These are phyloP conservation scores for Tuber magnatum DNA, from an alignment of 495 filamentous ascomycete species.

Conservation along the genomic window DNA sequence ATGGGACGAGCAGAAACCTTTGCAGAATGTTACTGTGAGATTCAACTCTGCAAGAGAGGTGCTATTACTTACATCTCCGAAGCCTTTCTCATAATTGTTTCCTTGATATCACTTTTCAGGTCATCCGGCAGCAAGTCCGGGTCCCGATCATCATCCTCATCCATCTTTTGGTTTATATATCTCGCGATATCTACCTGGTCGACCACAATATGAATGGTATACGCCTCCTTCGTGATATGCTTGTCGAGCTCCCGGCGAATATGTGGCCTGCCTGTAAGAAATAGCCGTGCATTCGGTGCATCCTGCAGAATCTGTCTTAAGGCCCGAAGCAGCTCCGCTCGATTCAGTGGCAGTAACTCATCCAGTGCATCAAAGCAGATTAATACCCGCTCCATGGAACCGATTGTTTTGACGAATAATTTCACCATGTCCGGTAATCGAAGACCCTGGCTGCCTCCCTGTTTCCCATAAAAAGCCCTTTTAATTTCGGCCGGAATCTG, in stretches of 20 bases:
- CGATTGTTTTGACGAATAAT: not conserved
- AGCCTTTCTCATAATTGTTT: not conserved
- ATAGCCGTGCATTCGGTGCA: not conserved
- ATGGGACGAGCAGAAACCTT: not conserved
- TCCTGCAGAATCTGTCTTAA: not conserved
- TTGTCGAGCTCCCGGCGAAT: not conserved
- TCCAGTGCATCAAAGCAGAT: not conserved
- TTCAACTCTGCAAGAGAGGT: not conserved
- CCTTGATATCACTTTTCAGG: not conserved
- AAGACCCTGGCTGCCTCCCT: not conserved
- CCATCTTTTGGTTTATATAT: not conserved
- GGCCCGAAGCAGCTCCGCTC: not conserved
- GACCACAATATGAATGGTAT: not conserved
- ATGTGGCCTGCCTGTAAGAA: not conserved
- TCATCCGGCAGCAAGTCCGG: not conserved
- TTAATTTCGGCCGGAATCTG: too few relatives aligned
- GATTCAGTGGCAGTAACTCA: not conserved
- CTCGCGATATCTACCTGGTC: not conserved
- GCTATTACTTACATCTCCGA: not conserved
- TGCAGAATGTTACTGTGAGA: not conserved
- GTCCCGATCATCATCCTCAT: not conserved
- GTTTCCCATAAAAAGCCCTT: too few relatives aligned
- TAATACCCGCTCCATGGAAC: not conserved
- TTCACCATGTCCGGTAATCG: not conserved
- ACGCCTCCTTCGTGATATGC: not conserved